A percentile compares a stretch with the other conserved stretches of the same genome.
Evolutionary conservation across 805 yeast genomes (phyloP).

Genomic region (Wickerhamiella sorbophila): DNA sequence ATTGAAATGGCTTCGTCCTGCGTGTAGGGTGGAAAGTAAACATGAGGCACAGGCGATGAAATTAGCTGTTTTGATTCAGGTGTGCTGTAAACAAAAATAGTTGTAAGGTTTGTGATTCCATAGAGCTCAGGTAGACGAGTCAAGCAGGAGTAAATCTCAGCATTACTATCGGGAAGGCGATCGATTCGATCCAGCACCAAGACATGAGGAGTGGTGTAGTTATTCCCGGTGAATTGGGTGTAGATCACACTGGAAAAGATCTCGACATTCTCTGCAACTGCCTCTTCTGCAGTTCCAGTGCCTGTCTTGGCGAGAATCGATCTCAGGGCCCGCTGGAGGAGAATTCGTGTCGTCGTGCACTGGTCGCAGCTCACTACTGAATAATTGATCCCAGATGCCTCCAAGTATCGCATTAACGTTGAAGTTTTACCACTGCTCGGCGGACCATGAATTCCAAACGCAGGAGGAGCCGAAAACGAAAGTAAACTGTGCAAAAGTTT

Average conservation of each 20-base stretch:
- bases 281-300: conserved; percentile 15
- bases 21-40: conserved; percentile 32
- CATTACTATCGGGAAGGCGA: conserved; percentile 31
- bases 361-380: conserved; percentile 36
- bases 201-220: conserved; percentile 24
- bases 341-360: conserved; percentile 33
- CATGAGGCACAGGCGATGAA: conserved; percentile 31
- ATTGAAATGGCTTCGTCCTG: conserved; percentile 28
- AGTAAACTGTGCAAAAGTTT: conserved; percentile 10
- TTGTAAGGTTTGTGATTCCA: conserved; percentile 26
- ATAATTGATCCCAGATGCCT: conserved; percentile 19
- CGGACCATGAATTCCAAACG: conserved; percentile 34
- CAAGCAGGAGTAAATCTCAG: conserved; percentile 30
- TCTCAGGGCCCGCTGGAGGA: conserved; percentile 34
- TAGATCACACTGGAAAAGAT: conserved; percentile 30
- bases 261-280: conserved; percentile 30
- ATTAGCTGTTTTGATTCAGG: conserved; percentile 32
- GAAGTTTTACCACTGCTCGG: conserved; percentile 36
- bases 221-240: conserved; percentile 25
- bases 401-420: conserved; percentile 25
- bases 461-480: conserved; percentile 10
- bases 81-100: conserved; percentile 31
- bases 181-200: conserved; percentile 40
- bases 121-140: conserved; percentile 29
- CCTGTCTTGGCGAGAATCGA: conserved; percentile 24